phyloP scores from a whole-genome alignment of 257 asterid genomes.

The Linaria vulgaris region DNA sequence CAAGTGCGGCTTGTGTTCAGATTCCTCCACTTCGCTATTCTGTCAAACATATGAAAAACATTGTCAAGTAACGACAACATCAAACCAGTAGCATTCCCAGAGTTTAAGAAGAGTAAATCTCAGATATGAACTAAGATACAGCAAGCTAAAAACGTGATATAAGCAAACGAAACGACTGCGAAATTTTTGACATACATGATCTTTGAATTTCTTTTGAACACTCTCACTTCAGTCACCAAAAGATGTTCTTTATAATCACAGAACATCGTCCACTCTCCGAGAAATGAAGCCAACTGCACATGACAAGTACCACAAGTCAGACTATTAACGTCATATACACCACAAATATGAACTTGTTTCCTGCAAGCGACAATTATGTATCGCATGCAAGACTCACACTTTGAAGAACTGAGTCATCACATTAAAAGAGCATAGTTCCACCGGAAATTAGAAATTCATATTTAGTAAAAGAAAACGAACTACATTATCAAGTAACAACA shows the following conservation, averaged over 20 bases:
- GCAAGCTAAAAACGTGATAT: background rate
- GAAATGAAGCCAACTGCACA: background rate
- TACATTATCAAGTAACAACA: background rate
- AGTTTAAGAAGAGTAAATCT: background rate
- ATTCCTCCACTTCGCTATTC: too few species aligned
- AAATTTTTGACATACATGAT: background rate
- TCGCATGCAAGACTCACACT: background rate
- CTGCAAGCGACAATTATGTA: background rate
- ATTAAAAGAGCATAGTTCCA: background rate
- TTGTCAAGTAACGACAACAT: background rate
- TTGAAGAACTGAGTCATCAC: background rate
- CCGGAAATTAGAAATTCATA: too few species aligned
- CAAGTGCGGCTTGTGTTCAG: too few species aligned
- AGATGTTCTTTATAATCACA: background rate
- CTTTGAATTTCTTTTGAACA: background rate
- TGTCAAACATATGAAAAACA: background rate
- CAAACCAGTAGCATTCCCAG: background rate
- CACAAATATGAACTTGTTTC: background rate
- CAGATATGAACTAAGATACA: background rate
- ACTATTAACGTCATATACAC: background rate
- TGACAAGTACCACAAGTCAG: background rate
- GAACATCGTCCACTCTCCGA: background rate
- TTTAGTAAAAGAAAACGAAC: background rate
- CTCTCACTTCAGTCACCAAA: background rate
- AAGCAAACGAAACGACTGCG: too few species aligned